These are phyloP conservation scores for Picea abies DNA, from an alignment of 83 land plant species.

Conservation along the genomic window DNA sequence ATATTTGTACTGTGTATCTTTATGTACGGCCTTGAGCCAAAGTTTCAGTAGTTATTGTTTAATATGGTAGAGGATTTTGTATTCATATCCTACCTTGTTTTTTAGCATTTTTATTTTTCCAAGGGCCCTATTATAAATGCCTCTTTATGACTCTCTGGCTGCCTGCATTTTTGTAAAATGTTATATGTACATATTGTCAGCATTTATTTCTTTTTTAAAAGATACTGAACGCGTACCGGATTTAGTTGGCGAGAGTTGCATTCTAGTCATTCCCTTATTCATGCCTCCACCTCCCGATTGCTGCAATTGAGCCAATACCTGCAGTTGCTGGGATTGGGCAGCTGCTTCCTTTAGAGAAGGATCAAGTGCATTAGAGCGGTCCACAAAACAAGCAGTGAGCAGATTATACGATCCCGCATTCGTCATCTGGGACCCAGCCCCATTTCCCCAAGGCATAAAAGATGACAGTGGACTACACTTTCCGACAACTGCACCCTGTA, in stretches of 20 bases:
- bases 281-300: background rate
- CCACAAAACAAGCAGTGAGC: background rate
- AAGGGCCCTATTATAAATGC: too few relatives aligned
- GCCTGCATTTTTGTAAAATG: too few relatives aligned
- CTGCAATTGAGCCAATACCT: background rate
- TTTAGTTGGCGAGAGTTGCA: background rate
- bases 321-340: conserved; percentile 5
- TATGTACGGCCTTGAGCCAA: too few relatives aligned
- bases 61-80: too few relatives aligned
- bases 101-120: too few relatives aligned
- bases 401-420: conserved; percentile 8
- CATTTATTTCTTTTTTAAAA: too few relatives aligned
- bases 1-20: too few relatives aligned
- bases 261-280: conserved; percentile 1
- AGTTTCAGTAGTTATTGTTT: too few relatives aligned
- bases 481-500: conserved; percentile 3
- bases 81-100: too few relatives aligned
- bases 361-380: conserved; percentile 5
- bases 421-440: conserved; percentile 12
- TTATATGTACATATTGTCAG: too few relatives aligned
- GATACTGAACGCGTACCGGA: background rate
- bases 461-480: conserved; percentile 4
- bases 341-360: background rate
- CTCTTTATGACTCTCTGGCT: too few relatives aligned
- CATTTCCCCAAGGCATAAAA: conserved; percentile 5